Base-by-base conservation (phyloP, 352 stramenopile genomes). In the Globisporangium acanthophoron region DNA sequence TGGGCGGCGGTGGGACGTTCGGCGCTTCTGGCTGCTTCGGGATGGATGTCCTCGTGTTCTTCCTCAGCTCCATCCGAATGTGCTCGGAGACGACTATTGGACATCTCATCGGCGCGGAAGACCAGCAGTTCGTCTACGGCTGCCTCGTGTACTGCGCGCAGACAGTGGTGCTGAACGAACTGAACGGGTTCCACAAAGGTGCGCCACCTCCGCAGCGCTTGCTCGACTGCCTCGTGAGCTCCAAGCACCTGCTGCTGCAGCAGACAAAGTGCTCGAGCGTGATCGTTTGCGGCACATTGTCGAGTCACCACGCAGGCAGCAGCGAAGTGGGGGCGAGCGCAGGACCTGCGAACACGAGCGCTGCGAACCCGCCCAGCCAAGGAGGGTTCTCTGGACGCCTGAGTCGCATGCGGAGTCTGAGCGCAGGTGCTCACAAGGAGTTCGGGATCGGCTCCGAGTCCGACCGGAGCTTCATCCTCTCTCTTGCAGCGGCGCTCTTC, bases 61-160 rank as follows among this genome's bases (percentile, higher is more conserved):
- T 88, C 15, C 48, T 88, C 6, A 67, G 63, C 29, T 73, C 68
- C 11, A 70, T 78, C 31, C 65, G 78, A 33, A 66, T 73, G 60
- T 85, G 67, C 29, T 58, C 69, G 11, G 64, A 80, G 20, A 41
- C 69, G 9, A 58, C 62, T 5, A 62, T 80, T 15, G 61, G 29
- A 0, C 71, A 81, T 56, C 31, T 72, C 1, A 31, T 93, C 20
- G 78, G 80, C 7, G 49, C 52, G 0, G 80, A 89, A 33, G 66
- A 80, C 13, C 78, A 89, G 29, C 83, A 85, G 16, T 90, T 90
- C 43, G 87, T 91, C 59, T 89, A 87, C 52, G 71, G 75, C 3
- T 74, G 69, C 6, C 59, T 93, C 5, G 72, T 93, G 13, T 93
- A 88, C 51, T 87, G 69, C 24, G 59, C 64, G 0, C 80, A 93